Evolutionary conservation across 352 stramenopile genomes (phyloP), one percentile per base, ranked within the genome.

Genomic region (Pythium sukuiense): DNA sequence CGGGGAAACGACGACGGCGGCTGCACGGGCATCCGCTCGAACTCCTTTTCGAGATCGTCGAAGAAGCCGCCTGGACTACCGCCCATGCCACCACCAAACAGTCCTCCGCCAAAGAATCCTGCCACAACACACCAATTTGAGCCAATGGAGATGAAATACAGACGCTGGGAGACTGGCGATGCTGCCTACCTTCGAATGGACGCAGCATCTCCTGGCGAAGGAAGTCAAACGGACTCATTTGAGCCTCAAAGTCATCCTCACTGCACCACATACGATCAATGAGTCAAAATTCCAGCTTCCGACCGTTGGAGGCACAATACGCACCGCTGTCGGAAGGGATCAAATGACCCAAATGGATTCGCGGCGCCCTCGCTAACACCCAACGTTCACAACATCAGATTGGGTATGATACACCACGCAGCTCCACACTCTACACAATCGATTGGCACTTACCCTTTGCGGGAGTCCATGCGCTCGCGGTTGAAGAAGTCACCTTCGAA

Each of bases 201-300:
- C 84, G 84, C 54, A 93, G 69, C 81, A 93, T 91, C 63, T 93
- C 84, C 54, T 93, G 80, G 45, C 80, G 75, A 12, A 93, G 60
- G 49, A 93, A 93, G 70, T 93, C 84, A 53, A 93, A 93, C 27
- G 84, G 84, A 63, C 79, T 93, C 77, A 93, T 81, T 32, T 90
- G 83, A 0, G 82, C 82, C 35, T 93, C 80, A 61, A 90, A 86
- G 53, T 91, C 82, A 37, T 88, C 79, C 18, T 86, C 82, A 61
- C 84, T 90, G 49, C 24, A 20, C 13, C 27, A 61, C 11, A 58
- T 37, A 18, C 16, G 58, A 24, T 24, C 24, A 24, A 37, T 49
- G 8, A 5, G 2, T 26, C 11, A 29, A 6, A 11, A 3, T 18
- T 27, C 0, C 18, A 12, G 18, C 14, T 50, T 3, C 18, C 43